These are phyloP conservation scores for Sporothrix globosa DNA, from an alignment of 2,329 filamentous ascomycete genomes.

Conservation along the genomic window DNA sequence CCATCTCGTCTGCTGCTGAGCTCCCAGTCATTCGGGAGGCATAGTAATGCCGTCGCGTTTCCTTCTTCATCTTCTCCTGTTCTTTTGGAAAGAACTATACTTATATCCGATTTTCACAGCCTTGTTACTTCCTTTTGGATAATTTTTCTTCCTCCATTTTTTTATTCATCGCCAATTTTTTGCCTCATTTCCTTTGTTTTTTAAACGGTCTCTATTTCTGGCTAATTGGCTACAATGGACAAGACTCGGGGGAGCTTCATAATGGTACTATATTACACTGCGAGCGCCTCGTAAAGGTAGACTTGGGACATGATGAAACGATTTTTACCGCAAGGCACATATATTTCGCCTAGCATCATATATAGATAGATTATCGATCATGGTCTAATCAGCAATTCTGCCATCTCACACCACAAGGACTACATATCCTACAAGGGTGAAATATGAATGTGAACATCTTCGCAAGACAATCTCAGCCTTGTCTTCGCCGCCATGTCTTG, in stretches of 20 bases:
- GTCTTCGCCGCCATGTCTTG: no score
- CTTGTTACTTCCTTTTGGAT: background rate
- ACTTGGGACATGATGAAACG: slow-evolving; percentile 19
- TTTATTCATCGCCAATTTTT: background rate
- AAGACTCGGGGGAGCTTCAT: background rate
- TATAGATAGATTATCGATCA: background rate
- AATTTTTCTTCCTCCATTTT: background rate
- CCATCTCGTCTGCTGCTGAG: background rate
- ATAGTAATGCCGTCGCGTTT: background rate
- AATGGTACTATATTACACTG: slow-evolving; percentile 12
- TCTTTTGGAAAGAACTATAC: slow-evolving; percentile 1
- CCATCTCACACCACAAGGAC: background rate
- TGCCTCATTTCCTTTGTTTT: background rate
- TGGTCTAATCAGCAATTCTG: background rate
- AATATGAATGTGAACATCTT: slow-evolving; percentile 3
- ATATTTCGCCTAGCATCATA: background rate
- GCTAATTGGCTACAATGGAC: background rate
- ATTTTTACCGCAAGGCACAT: slow-evolving; percentile 43
- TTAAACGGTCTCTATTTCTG: background rate
- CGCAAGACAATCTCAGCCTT: slow-evolving; percentile 12
- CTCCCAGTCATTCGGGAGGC: slow-evolving; percentile 33
- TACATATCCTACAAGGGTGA: background rate
- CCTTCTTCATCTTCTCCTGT: slow-evolving; percentile 1
- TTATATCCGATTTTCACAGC: slow-evolving; percentile 1
- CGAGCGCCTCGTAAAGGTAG: background rate